Percentiles rank a stretch among this genome's conserved stretches.
phyloP scores from a whole-genome alignment of 1,284 basidiomycete genomes.

The Cryptococcus neoformans region DNA sequence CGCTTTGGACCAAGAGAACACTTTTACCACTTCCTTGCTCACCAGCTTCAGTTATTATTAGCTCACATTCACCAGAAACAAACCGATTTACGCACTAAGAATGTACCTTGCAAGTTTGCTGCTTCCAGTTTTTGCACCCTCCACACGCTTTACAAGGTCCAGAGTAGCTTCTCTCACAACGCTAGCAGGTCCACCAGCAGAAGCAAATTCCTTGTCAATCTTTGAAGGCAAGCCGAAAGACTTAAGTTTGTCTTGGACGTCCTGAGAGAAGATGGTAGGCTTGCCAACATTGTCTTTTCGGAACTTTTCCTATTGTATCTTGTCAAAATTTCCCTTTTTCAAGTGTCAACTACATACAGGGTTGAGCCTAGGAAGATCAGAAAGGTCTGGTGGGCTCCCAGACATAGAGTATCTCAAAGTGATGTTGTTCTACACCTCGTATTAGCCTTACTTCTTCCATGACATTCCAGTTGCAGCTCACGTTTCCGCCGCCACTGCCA shows the following conservation, averaged over 20 bases:
- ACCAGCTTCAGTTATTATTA: slow-evolving; percentile 58
- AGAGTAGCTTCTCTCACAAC: slow-evolving; percentile 44
- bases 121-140: slow-evolving; percentile 17
- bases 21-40: slow-evolving; percentile 78
- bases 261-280: slow-evolving; percentile 28
- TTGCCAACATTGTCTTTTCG: slow-evolving; percentile 28
- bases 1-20: slow-evolving; percentile 72
- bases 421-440: slow-evolving; percentile 6
- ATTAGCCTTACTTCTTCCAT: not conserved
- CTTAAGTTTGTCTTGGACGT: slow-evolving; percentile 30
- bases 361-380: slow-evolving; percentile 29
- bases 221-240: slow-evolving; percentile 38
- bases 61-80: not conserved
- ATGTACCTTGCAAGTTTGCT: slow-evolving; percentile 22
- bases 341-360: slow-evolving; percentile 21
- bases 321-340: not conserved
- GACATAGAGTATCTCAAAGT: slow-evolving; percentile 26
- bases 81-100: slow-evolving; percentile 19
- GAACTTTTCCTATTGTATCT: slow-evolving; percentile 22
- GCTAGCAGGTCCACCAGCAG: slow-evolving; percentile 30
- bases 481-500: slow-evolving; percentile 9
- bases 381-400: slow-evolving; percentile 23
- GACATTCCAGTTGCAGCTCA: not conserved
- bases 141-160: slow-evolving; percentile 32
- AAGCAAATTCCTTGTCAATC: slow-evolving; percentile 27